phyloP scores from a whole-genome alignment of 2,329 filamentous ascomycete genomes.

The Mycosphaerelloides madeirae region DNA sequence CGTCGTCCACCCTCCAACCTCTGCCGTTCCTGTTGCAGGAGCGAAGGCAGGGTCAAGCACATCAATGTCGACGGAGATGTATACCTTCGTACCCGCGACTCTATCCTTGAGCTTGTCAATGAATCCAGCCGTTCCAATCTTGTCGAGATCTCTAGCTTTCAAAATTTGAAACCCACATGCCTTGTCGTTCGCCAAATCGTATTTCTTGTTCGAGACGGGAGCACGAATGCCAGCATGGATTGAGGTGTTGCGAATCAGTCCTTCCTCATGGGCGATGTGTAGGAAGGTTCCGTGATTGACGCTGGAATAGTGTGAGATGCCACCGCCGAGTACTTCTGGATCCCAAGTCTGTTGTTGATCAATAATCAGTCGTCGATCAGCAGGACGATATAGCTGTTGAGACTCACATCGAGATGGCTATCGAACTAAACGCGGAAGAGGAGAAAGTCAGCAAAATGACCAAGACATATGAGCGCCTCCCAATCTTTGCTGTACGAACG shows the following conservation, averaged over 20 bases:
- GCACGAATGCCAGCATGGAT: constrained; percentile 60
- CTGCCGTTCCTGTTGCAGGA: constrained; percentile 55
- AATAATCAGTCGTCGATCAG: too few relatives aligned
- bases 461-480: too few relatives aligned
- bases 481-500: too few relatives aligned
- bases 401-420: constrained; percentile 46
- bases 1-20: constrained; percentile 59
- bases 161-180: constrained; percentile 57
- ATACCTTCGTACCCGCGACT: constrained; percentile 50
- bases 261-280: constrained; percentile 59
- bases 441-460: too few relatives aligned
- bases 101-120: constrained; percentile 48
- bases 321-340: constrained; percentile 52
- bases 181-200: constrained; percentile 53
- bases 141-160: constrained; percentile 53
- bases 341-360: too few relatives aligned
- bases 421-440: too few relatives aligned
- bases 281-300: constrained; percentile 58
- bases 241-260: constrained; percentile 54
- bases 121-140: constrained; percentile 44
- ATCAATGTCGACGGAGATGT: constrained; percentile 54
- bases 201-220: constrained; percentile 46
- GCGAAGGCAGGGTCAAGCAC: constrained; percentile 52
- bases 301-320: constrained; percentile 56
- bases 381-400: too few relatives aligned